Conservation (phyloP, 805 yeast genomes). For the Yarrowia divulgata region DNA sequence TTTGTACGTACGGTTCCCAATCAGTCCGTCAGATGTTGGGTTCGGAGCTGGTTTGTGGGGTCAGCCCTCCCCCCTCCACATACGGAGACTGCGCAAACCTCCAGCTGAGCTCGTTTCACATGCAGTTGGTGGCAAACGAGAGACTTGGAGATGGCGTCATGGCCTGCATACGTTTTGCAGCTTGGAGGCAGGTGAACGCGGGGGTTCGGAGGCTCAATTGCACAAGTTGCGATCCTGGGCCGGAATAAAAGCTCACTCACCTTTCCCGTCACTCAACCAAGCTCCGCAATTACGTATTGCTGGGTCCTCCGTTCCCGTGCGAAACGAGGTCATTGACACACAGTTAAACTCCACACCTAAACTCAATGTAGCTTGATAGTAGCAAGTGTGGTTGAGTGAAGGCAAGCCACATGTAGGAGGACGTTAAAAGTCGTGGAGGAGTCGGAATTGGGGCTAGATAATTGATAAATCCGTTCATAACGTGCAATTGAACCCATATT, state of each 20-base stretch:
- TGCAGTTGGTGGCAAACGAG: constrained; percentile 13
- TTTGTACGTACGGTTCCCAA: constrained; percentile 9
- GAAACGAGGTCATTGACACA: constrained; percentile 12
- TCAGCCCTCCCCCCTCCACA: neutral
- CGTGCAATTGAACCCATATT: constrained; percentile 1
- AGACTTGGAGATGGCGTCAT: neutral
- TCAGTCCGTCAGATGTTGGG: constrained; percentile 25
- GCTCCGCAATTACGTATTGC: constrained; percentile 3
- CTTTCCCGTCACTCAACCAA: neutral
- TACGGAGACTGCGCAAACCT: constrained; percentile 3
- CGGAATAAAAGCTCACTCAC: neutral
- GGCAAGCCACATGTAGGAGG: constrained; percentile 9
- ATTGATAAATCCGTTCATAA: neutral
- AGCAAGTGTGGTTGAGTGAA: constrained; percentile 14
- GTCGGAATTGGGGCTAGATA: neutral
- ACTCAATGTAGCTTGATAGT: constrained; percentile 14
- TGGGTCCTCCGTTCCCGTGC: neutral
- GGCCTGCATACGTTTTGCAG: neutral
- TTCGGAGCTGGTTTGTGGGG: constrained; percentile 2
- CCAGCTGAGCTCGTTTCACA: constrained; percentile 17
- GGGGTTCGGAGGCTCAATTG: neutral
- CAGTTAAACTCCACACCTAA: constrained; percentile 16
- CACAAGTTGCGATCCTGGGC: neutral
- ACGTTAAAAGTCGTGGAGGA: neutral
- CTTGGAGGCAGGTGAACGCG: neutral